These are phyloP conservation scores for Candida broadrunensis DNA, from an alignment of 805 yeast species.

Conservation along the genomic window DNA sequence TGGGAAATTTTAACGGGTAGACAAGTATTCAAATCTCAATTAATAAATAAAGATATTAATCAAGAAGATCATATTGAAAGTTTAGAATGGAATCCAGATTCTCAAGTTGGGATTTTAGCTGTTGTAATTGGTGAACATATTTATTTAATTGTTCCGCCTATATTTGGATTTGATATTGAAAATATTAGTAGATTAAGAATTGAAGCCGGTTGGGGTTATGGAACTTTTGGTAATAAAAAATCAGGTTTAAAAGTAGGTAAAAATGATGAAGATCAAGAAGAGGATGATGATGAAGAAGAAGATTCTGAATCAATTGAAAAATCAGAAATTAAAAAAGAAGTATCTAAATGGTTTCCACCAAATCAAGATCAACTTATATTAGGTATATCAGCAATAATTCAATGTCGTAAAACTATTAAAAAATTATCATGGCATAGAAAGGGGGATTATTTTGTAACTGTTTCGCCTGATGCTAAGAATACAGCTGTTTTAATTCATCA, in stretches of 20 bases:
- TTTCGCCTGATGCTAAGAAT: conserved; percentile 90
- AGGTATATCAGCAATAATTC: conserved; percentile 73
- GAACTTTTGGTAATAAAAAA: conserved; percentile 50
- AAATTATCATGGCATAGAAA: conserved; percentile 92
- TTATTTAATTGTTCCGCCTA: conserved; percentile 81
- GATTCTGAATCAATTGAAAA: conserved; percentile 16
- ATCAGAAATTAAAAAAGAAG: conserved; percentile 40
- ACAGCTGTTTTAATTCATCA: conserved; percentile 92
- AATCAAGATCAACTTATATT: conserved; percentile 50
- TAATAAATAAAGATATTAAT: conserved; percentile 50
- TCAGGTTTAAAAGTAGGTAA: conserved; percentile 37
- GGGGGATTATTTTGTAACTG: conserved; percentile 95
- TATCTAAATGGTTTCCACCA: conserved; percentile 84
- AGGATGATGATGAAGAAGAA: conserved; percentile 13
- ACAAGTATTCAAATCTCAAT: conserved; percentile 69
- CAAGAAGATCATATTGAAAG: conserved; percentile 76
- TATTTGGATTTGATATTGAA: conserved; percentile 85
- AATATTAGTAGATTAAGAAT: conserved; percentile 73
- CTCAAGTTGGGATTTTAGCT: conserved; percentile 73
- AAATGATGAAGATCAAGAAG: conserved; percentile 29
- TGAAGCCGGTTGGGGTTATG: conserved; percentile 92
- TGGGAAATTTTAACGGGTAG: conserved; percentile 97
- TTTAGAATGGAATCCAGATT: conserved; percentile 87
- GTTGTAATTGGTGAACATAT: conserved; percentile 80
- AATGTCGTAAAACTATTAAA: conserved; percentile 66